Evolutionary conservation across 2,329 filamentous ascomycete genomes (phyloP), one percentile per base, ranked within the genome.

Genomic region (Alternaria sp.): DNA sequence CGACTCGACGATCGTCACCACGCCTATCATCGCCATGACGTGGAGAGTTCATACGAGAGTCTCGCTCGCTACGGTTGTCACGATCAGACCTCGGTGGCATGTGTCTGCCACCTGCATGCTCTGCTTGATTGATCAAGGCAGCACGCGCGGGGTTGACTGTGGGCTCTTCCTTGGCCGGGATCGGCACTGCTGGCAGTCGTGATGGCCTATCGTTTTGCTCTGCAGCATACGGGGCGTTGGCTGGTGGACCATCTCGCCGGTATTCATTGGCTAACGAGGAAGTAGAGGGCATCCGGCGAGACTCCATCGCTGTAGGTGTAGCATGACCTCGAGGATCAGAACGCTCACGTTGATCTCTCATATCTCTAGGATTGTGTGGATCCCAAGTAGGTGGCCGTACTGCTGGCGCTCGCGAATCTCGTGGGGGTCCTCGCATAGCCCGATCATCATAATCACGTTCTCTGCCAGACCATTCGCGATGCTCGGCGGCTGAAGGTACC

Each of bases 121-220:
- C 74, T 7, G 61, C 70, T 30, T 72, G 70, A 30, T 78, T 75
- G 42, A 83, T 81, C 36, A 81, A 60, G 14, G 80, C 79, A 59
- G 80, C 75, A 20, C 81, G 80, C 18, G 78, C 81, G 11, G 81
- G 80, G 54, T 83, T 82, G 41, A 83, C 75, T 24, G 68, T 63
- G 9, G 68, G 63, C 16, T 71, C 63, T 41, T 74, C 71, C 26
- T 48, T 62, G 28, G 62, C 54, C 20, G 68, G 46, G 7, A 66
- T 53, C 18, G 62, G 42, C 22, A 59, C 57, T 39, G 61, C 51
- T 12, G 62, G 39, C n/a, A 57, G 64, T 51, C 71, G 73, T 18
- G 65, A 57, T n/a, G 60, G 59, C 26, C 66, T 58, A 30, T 72
- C 67, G 22, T 52, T 54, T 6, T 74, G 74, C 12, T 77, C 76